Evolutionary conservation across 2,329 filamentous ascomycete species (phyloP), one percentile per base, ranked within the genome.

Genomic region (Colletotrichum sp.): DNA sequence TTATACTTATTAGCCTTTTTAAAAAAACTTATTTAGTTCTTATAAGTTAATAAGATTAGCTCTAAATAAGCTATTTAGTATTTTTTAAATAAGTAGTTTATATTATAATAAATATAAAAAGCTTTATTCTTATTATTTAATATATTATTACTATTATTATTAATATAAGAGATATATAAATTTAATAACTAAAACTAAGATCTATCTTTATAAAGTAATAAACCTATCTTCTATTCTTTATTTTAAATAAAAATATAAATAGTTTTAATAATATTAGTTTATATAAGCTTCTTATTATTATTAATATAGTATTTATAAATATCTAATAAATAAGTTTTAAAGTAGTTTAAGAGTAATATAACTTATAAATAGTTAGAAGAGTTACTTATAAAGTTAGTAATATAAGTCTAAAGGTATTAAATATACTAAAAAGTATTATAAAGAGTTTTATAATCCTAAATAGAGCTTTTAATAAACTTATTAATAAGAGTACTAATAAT

Each of bases 11-110:
- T 32, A 32, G 10, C 32, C 0, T 6, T 32, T 4, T 32, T 32
- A 32, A 32, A 0, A 32, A 32, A 6, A 2, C 5, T 32, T 32
- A 32, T 0, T 32, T 32, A 13, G 2, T 13, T 32, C 1, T 32
- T 32, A 32, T 32, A 13, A 1, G 4, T 32, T 32, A 32, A 32
- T 13, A 32, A 6, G 2, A 32, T 32, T 18, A 55, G n/a, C 12
- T 55, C 1, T n/a, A 24, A 0, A 55, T 55, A 55, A 24, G 4
- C 48, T 10, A 18, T 55, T 6, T 10, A n/a, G 0, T 4, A 55
- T 8, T 55, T 12, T 1, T 24, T n/a, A 24, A 2, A 55, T 55
- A 55, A 1, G 5, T n/a, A 24, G 9, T 21, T n/a, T 24, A 55
- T 55, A n/a, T 55, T n/a, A n/a, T 55, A 55, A 0, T 55, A 13